phyloP scores from a whole-genome alignment of 139 green algal genomes.

The Coccomyxa sp. region DNA sequence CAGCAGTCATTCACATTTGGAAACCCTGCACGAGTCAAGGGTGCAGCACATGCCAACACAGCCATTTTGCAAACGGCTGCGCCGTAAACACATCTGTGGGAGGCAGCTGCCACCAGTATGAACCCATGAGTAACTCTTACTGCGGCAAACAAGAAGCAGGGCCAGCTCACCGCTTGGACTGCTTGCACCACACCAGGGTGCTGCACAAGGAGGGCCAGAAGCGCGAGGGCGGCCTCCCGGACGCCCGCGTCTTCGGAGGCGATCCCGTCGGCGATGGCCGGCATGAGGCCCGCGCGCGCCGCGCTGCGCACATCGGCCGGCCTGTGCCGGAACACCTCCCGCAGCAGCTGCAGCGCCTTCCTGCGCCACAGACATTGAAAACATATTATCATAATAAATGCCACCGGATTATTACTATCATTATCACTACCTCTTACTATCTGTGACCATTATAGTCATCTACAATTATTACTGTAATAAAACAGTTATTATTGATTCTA shows the following conservation, averaged over 20 bases:
- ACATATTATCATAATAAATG: no score
- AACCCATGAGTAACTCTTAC: not conserved
- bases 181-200: not conserved
- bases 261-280: not conserved
- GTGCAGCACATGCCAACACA: not conserved
- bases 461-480: no score
- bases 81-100: not conserved
- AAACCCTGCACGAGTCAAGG: not conserved
- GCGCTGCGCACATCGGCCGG: not conserved
- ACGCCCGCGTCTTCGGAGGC: not conserved
- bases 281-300: not conserved
- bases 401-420: no score
- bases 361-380: conserved; percentile 7
- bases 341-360: conserved; percentile 52
- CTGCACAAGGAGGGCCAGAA: not conserved
- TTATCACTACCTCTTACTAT: no score
- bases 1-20: not conserved
- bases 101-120: not conserved
- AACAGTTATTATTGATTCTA: no score
- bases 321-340: conserved; percentile 18
- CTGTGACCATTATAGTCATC: no score
- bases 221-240: conserved; percentile 7
- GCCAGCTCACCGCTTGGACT: not conserved
- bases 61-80: not conserved
- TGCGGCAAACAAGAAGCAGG: not conserved